Evolutionary conservation across 2,329 filamentous ascomycete genomes (phyloP).

Genomic region (Aspergillus transmontanensis): DNA sequence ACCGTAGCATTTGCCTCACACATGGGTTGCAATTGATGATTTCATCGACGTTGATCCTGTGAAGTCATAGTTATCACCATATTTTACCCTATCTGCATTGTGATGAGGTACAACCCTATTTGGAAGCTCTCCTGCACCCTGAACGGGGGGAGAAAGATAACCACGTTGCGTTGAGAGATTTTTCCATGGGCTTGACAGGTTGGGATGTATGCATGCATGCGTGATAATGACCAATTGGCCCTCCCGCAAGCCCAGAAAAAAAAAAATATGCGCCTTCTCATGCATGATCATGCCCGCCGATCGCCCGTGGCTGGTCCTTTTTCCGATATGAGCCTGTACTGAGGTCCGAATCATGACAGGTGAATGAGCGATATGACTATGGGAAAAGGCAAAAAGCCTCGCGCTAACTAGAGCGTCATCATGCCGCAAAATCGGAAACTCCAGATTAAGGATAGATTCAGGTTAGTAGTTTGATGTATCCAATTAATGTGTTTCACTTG

Average conservation of each 20-base stretch:
- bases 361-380: not conserved
- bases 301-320: constrained; percentile 1
- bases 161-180: constrained; percentile 13
- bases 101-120: too few relatives aligned
- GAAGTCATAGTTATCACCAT: not conserved
- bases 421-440: not conserved
- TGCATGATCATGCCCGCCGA: constrained; percentile 1
- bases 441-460: not conserved
- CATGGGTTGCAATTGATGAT: constrained; percentile 2
- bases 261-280: not conserved
- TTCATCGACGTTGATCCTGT: constrained; percentile 6
- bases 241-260: not conserved
- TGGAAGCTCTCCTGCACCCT: not conserved
- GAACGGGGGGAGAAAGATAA: not conserved
- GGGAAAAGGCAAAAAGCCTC: not conserved
- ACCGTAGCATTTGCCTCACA: not conserved
- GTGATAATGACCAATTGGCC: constrained; percentile 6
- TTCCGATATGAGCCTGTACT: not conserved
- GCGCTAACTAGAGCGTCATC: not conserved
- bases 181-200: constrained; percentile 16
- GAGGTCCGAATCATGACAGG: not conserved
- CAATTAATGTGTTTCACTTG: not conserved
- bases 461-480: not conserved
- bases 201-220: constrained; percentile 14
- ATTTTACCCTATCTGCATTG: too few relatives aligned